These are phyloP conservation scores for Metarhizium sp. DNA, from an alignment of 2,329 filamentous ascomycete species.

Conservation along the genomic window DNA sequence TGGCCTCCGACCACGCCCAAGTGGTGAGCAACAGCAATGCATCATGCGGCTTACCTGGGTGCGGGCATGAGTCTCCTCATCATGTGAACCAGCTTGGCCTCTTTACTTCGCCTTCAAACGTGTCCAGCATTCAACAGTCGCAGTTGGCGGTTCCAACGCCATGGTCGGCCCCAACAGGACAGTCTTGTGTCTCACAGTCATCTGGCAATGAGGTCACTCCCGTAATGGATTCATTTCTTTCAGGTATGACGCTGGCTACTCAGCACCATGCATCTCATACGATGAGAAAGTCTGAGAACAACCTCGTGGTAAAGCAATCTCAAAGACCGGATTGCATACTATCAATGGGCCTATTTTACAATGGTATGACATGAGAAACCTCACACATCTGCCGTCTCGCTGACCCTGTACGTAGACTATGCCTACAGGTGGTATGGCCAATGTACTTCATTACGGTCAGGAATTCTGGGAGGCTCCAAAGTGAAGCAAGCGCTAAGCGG, in stretches of 20 bases:
- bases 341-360: conserved; percentile 71
- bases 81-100: conserved; percentile 22
- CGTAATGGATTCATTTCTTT: not conserved
- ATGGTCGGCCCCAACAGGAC: not conserved
- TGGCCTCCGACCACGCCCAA: conserved; percentile 24
- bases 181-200: conserved; percentile 1
- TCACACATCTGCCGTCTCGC: not conserved
- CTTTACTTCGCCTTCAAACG: conserved; percentile 14
- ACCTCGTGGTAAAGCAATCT: conserved; percentile 26
- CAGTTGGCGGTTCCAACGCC: not conserved
- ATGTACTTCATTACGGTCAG: conserved; percentile 34
- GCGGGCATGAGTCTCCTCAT: conserved; percentile 22
- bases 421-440: conserved; percentile 48
- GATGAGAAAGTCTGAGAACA: conserved; percentile 20
- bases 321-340: conserved; percentile 38
- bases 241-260: not conserved
- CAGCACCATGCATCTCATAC: conserved; percentile 22
- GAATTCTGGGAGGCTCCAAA: not conserved
- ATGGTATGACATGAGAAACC: conserved; percentile 18
- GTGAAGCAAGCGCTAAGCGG: not conserved
- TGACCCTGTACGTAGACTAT: conserved; percentile 17
- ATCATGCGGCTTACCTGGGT: conserved; percentile 1
- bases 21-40: conserved; percentile 14
- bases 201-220: not conserved
- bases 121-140: not conserved